Base-by-base conservation (phyloP, 306 rosid species). In the Sechiopsis laciniata region DNA sequence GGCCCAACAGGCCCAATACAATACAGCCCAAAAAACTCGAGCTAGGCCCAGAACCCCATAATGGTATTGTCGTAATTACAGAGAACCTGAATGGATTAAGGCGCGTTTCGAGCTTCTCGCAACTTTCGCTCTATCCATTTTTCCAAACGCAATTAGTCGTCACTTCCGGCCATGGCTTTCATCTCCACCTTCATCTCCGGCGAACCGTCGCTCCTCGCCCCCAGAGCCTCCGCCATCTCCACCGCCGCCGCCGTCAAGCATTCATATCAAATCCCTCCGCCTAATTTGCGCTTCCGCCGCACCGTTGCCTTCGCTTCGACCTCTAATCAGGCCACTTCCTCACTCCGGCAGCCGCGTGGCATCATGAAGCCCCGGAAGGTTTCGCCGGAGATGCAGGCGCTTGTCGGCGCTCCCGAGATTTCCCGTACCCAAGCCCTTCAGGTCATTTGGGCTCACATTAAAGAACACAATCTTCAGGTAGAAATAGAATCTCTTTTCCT, bases 381-480 rank as follows among this genome's bases (percentile, higher is more conserved):
- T 35, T 83, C 97, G 22, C 97, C 92, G 2, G 99, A 95, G 88
- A 89, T 95, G 99, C 86, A 86, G 61, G 95, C 81, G 50, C 82
- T 95, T 32, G 87, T 87, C 32, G 99, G 99, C 22, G 85, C 73
- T 71, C 87, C 92, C 0, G 97, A 95, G 81, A 88, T 95, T 80
- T 79, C 99, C 48, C 92, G 99, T 54, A 87, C 99, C 40, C 91
- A 91, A 80, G 99, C 89, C 15, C 97, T 95, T 77, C 91, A 95
- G 75, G 80, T 32, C 45, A 91, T 95, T 73, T 95, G 99, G 99
- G 94, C 97, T 63, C 83, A 95, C 85, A 95, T 95, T 81, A 95
- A 95, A 89, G 87, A 79, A 21, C 81, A 95, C 80, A 88, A 95
- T 82, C 99, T 95, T 77, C 99, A 95, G 97, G 99, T 26, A 26